phyloP scores from a whole-genome alignment of 345 rosid species.

The Excoecaria cochinchinensis region DNA sequence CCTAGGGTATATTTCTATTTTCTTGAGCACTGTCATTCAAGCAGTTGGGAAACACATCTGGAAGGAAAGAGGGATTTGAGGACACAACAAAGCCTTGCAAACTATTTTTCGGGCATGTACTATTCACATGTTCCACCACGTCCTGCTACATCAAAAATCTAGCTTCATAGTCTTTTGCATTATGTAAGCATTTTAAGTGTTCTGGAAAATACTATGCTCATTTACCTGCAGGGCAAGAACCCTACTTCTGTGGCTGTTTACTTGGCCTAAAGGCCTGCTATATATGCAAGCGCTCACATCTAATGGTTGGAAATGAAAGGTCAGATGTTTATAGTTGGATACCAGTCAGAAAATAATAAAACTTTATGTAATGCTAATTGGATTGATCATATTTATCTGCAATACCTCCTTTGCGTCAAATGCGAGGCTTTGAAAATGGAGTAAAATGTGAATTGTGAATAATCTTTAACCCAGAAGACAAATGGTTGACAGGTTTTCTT shows the following conservation, averaged over 20 bases:
- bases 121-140: conserved; percentile 3
- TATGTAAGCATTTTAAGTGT: background rate
- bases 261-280: conserved; percentile 11
- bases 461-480: background rate
- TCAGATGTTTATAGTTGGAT: background rate
- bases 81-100: background rate
- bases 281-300: background rate
- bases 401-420: background rate
- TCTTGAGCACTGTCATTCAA: background rate
- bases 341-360: background rate
- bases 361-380: background rate
- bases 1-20: background rate
- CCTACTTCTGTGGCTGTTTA: background rate
- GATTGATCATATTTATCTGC: conserved; percentile 4
- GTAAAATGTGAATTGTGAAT: background rate
- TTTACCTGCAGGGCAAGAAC: conserved; percentile 8
- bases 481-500: background rate
- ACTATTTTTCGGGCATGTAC: background rate
- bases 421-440: background rate
- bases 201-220: conserved; percentile 10
- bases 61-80: background rate
- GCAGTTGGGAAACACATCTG: background rate
- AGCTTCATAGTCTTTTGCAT: background rate
- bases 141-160: background rate
- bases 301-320: background rate